Evolutionary conservation across 2,329 filamentous ascomycete species (phyloP).

Genomic region (Ascosphaera pollenicola): DNA sequence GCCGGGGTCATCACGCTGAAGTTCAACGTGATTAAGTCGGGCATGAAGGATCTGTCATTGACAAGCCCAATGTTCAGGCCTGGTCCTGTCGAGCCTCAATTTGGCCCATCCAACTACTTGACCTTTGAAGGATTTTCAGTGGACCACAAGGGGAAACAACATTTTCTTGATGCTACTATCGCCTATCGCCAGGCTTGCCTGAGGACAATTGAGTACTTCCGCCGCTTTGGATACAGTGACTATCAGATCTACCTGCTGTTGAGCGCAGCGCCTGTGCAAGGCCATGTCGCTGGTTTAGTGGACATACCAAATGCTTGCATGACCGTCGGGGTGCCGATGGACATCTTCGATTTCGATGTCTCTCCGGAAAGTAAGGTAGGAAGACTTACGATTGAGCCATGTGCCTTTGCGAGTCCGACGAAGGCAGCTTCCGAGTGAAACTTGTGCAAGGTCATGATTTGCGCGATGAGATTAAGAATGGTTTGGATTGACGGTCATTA

Average conservation of each 20-base stretch:
- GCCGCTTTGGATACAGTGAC: conserved; percentile 44
- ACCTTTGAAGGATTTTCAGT: conserved; percentile 85
- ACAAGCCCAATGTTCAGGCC: conserved; percentile 72
- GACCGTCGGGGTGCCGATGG: conserved; percentile 69
- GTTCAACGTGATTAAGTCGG: conserved; percentile 67
- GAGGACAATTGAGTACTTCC: conserved; percentile 57
- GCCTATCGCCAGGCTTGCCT: conserved; percentile 68
- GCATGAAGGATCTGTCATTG: conserved; percentile 50
- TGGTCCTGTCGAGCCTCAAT: conserved; percentile 72
- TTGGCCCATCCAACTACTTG: conserved; percentile 58
- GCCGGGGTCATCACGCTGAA: conserved; percentile 78
- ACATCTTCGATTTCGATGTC: conserved; percentile 92
- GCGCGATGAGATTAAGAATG: too few relatives aligned
- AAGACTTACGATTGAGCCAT: conserved; percentile 46
- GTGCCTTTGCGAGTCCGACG: conserved; percentile 39
- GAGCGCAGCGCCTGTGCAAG: conserved; percentile 69
- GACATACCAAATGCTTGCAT: conserved; percentile 86
- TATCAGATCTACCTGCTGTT: conserved; percentile 74
- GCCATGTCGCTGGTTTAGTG: conserved; percentile 72
- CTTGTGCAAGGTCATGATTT: too few relatives aligned
- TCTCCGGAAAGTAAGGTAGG: conserved; percentile 38
- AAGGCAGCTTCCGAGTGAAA: too few relatives aligned
- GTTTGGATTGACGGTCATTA: too few relatives aligned
- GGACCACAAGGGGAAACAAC: conserved; percentile 70
- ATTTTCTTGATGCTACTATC: conserved; percentile 68